phyloP scores from a whole-genome alignment of 768 basidiomycete species.

The Boletus sp. region DNA sequence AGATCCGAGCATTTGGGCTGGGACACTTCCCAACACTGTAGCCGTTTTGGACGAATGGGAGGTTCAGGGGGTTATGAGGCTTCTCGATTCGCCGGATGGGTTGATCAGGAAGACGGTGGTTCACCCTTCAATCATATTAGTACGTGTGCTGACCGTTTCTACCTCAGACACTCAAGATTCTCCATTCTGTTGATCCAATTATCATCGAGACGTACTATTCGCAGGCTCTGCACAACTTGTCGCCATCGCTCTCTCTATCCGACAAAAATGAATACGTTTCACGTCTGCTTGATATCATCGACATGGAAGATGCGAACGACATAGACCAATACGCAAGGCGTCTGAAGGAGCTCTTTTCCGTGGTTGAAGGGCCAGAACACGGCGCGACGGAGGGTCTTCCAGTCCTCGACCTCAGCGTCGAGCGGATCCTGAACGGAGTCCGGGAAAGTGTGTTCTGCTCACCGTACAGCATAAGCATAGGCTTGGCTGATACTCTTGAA shows the following conservation, averaged over 20 bases:
- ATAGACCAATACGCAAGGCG: slow-evolving; percentile 58
- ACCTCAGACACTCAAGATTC: slow-evolving; percentile 56
- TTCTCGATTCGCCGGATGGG: slow-evolving; percentile 59
- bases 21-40: slow-evolving; percentile 47
- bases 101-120: slow-evolving; percentile 59
- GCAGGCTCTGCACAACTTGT: slow-evolving; percentile 40
- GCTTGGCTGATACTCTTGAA: slow-evolving; percentile 25
- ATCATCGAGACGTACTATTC: slow-evolving; percentile 59
- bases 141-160: slow-evolving; percentile 4
- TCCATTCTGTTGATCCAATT: slow-evolving; percentile 54
- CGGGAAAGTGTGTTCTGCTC: slow-evolving; percentile 44
- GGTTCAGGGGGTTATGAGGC: slow-evolving; percentile 67
- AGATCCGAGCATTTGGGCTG: slow-evolving; percentile 66
- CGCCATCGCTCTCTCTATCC: slow-evolving; percentile 30
- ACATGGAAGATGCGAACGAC: slow-evolving; percentile 45
- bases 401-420: slow-evolving; percentile 58
- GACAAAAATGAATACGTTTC: slow-evolving; percentile 43
- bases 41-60: slow-evolving; percentile 68
- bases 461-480: not conserved
- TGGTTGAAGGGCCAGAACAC: slow-evolving; percentile 35
- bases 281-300: slow-evolving; percentile 56
- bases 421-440: slow-evolving; percentile 50
- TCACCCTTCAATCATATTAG: not conserved
- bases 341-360: slow-evolving; percentile 42
- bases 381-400: slow-evolving; percentile 30